Percentiles rank a stretch among this genome's conserved stretches.
Conservation (phyloP, 805 yeast species). For the Clavispora santaluciae region DNA sequence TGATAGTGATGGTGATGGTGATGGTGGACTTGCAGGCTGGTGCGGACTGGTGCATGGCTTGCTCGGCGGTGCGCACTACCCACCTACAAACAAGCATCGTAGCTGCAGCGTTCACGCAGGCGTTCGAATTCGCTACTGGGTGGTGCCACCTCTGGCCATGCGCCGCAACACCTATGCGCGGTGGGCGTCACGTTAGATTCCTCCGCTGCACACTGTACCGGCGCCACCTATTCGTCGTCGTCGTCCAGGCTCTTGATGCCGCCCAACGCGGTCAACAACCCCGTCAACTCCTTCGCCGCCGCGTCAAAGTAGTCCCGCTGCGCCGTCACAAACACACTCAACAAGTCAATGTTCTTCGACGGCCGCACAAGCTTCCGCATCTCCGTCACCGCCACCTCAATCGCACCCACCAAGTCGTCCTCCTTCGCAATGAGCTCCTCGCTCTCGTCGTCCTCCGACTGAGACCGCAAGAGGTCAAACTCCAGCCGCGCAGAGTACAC, state of each 20-base stretch:
- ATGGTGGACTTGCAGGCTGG: no score
- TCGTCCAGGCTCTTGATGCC: conserved; percentile 34
- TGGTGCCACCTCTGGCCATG: no score
- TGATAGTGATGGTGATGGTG: no score
- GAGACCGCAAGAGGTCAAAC: conserved; percentile 67
- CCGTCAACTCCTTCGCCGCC: conserved; percentile 30
- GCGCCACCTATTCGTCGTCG: conserved; percentile 22
- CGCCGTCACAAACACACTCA: conserved; percentile 63
- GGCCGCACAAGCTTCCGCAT: conserved; percentile 73
- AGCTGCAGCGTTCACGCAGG: no score
- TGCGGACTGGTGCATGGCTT: no score
- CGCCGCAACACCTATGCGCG: no score
- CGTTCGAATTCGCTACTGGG: no score
- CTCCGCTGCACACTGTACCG: no score
- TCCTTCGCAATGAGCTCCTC: conserved; percentile 55
- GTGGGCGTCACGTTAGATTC: no score
- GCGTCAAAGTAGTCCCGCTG: conserved; percentile 57
- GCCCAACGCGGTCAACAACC: conserved; percentile 26
- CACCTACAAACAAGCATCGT: no score
- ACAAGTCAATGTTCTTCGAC: conserved; percentile 54
- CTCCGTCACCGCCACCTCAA: conserved; percentile 71
- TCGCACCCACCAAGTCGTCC: conserved; percentile 76
- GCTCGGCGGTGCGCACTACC: no score
- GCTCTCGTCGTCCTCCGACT: conserved; percentile 40
- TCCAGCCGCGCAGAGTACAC: conserved; percentile 68